Conservation (phyloP, 1,284 basidiomycete species). For the Tilletia caries region DNA sequence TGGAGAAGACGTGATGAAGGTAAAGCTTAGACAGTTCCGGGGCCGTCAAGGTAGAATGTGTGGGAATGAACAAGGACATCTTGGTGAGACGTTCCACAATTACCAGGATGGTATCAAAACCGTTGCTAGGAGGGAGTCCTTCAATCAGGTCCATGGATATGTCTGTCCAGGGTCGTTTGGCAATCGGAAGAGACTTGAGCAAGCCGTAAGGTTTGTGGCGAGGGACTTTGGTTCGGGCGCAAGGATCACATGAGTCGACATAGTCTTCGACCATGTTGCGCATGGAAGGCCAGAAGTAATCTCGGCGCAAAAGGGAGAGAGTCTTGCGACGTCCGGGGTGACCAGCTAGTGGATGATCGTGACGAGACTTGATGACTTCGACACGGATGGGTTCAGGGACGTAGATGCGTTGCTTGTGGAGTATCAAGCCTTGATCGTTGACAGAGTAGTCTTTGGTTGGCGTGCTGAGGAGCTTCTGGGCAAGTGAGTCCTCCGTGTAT, state of each 20-base stretch:
- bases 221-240: conserved; percentile 54
- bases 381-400: background rate
- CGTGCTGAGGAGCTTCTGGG: background rate
- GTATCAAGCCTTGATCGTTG: background rate
- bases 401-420: background rate
- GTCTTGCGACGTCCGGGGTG: conserved; percentile 12
- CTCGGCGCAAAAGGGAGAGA: conserved; percentile 29
- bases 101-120: conserved; percentile 55
- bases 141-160: conserved; percentile 59
- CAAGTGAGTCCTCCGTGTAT: background rate
- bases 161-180: conserved; percentile 54
- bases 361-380: conserved; percentile 1
- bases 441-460: background rate
- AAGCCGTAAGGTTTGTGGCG: conserved; percentile 45
- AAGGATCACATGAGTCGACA: conserved; percentile 55
- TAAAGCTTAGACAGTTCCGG: conserved; percentile 42
- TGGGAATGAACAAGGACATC: conserved; percentile 60
- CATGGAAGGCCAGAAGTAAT: conserved; percentile 56
- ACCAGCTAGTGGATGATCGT: background rate
- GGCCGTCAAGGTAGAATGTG: conserved; percentile 49
- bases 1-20: conserved; percentile 48
- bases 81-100: conserved; percentile 56
- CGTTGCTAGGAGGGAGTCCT: conserved; percentile 52
- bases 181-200: conserved; percentile 54
- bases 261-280: conserved; percentile 50